Evolutionary conservation across 179 eudicot genomes (phyloP), one percentile per base, ranked within the genome.

Genomic region (Actinidia polygama): DNA sequence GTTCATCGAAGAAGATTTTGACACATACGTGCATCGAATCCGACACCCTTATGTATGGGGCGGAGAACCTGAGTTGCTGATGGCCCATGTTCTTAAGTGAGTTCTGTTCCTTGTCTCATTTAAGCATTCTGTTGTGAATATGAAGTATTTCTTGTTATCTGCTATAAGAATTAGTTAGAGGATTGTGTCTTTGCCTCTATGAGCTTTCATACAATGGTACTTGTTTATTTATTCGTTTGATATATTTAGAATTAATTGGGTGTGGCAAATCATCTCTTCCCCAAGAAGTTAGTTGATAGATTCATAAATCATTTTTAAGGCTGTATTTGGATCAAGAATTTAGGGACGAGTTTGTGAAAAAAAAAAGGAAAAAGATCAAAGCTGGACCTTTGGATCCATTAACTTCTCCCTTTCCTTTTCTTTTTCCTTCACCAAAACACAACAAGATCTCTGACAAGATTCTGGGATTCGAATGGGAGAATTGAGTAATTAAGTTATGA

Each of bases 1-100:
- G 93, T 92, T 90, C 80, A 89, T 93, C 64, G 98, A 91, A 77
- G 96, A 85, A 66, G 98, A 94, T 71, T 94, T 94, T 80, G 96
- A 91, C 85, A 71, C 84, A 15, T 94, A 94, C 81, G 91, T 91
- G 70, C 82, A 89, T 79, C 88, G 92, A 84, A 91, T 94, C 69
- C 84, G 86, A 81, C 84, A 89, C 70, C 92, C 94, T 9, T 91
- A 85, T 83, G 90, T 89, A 5, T 94, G 98, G 98, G 96, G 98
- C 79, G 98, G 96, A 83, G 96, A 94, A 82, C 98, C 92, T 3
- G 96, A 91, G 83, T 75, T 94, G 64, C 44, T 89, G n/a, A 91
- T 91, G 36, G 1, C 36, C 36, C 36, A 30, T 30, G 36, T 30
- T 30, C 36, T 30, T 30, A 30, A 30, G 36, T 30, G 36, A 30